These are phyloP conservation scores for Harrya chromipes DNA, from an alignment of 768 basidiomycete species.

Conservation along the genomic window DNA sequence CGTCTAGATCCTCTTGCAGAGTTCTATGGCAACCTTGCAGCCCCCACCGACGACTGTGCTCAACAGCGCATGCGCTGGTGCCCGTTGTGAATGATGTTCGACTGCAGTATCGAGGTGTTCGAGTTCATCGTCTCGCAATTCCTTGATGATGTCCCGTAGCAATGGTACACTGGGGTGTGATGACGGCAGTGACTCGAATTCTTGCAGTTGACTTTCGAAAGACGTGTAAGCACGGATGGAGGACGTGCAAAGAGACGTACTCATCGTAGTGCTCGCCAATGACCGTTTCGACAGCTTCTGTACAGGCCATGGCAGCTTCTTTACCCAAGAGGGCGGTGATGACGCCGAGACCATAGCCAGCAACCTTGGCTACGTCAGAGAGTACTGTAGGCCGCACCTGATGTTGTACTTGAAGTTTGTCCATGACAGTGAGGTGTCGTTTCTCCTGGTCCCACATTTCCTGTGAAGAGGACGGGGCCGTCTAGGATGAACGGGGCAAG, in stretches of 20 bases:
- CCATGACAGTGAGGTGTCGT: conserved; percentile 85
- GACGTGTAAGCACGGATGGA: conserved; percentile 4
- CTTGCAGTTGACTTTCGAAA: conserved; percentile 69
- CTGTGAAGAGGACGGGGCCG: conserved; percentile 40
- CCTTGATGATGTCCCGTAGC: conserved; percentile 66
- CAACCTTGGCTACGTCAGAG: conserved; percentile 80
- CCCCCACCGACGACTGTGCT: conserved; percentile 82
- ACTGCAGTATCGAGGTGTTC: conserved; percentile 93
- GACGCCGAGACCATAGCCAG: conserved; percentile 84
- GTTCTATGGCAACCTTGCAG: conserved; percentile 85
- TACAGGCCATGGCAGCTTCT: conserved; percentile 97
- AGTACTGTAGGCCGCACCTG: conserved; percentile 79
- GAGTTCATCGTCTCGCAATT: conserved; percentile 92
- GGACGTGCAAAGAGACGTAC: conserved; percentile 47
- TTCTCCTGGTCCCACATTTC: conserved; percentile 98
- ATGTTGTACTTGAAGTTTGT: conserved; percentile 82
- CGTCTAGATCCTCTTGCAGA: conserved; percentile 75
- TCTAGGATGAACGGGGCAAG: background rate
- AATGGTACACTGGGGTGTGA: conserved; percentile 78
- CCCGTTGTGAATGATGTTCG: conserved; percentile 80
- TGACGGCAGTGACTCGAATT: conserved; percentile 57
- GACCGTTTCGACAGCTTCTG: conserved; percentile 95
- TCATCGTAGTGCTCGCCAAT: conserved; percentile 99
- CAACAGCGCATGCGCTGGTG: conserved; percentile 87
- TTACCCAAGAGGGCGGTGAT: conserved; percentile 84